Conservation (phyloP, 2,329 filamentous ascomycete species). For the Aspergillus calidoustus region DNA sequence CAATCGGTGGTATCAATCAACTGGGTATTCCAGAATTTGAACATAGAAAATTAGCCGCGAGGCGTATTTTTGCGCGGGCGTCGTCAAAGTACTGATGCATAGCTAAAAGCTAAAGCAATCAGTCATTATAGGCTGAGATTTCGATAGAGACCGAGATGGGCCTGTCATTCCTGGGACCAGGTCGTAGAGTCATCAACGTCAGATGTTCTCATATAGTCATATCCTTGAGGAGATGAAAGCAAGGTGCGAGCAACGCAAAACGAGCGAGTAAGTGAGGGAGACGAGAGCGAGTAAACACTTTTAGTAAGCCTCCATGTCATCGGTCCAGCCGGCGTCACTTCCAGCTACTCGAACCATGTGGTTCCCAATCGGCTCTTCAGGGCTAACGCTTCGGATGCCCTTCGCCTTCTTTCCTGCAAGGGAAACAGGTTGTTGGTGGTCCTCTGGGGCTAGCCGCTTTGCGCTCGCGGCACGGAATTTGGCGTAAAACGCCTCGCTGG, state of each 20-base stretch:
- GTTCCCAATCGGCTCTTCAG: conserved; percentile 44
- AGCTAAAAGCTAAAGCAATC: conserved; percentile 14
- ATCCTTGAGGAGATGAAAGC: conserved; percentile 25
- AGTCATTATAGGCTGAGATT: conserved; percentile 15
- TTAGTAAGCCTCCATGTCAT: conserved; percentile 53
- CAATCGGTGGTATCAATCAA: conserved; percentile 28
- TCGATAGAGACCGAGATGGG: conserved; percentile 5
- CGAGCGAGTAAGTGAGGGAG: conserved; percentile 13
- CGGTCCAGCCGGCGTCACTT: conserved; percentile 60
- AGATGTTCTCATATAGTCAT: conserved; percentile 26
- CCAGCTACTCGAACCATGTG: conserved; percentile 53
- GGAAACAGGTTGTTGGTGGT: conserved; percentile 33
- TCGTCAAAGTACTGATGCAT: conserved; percentile 7
- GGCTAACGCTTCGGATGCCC: conserved; percentile 54
- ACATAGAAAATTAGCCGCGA: conserved; percentile 30
- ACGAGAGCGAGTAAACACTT: conserved; percentile 5
- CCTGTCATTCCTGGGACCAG: conserved; percentile 26
- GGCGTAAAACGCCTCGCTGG: conserved; percentile 78
- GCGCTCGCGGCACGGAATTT: conserved; percentile 71
- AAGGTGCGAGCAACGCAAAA: conserved; percentile 18
- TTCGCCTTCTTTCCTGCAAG: conserved; percentile 48
- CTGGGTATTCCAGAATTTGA: conserved; percentile 37
- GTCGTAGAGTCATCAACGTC: conserved; percentile 35
- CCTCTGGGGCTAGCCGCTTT: conserved; percentile 62
- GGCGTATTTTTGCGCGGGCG: conserved; percentile 5